Evolutionary conservation across 441 rosid genomes (phyloP).

Genomic region (Gossypium davidsonii): DNA sequence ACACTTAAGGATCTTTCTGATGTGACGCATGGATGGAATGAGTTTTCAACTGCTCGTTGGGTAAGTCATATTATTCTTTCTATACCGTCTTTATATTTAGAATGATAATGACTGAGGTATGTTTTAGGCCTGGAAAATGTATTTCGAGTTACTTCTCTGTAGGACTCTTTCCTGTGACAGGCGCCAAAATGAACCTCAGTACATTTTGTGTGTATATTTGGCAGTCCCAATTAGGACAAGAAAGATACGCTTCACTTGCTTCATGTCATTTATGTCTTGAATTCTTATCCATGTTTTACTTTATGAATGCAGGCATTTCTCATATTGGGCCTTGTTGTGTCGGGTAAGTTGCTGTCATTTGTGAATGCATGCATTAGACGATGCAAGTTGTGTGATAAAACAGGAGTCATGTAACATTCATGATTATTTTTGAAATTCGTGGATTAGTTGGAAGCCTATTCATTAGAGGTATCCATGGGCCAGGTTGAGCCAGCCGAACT

Average conservation of each 20-base stretch:
- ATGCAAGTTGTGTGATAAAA: neutral
- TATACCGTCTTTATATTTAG: neutral
- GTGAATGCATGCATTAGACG: neutral
- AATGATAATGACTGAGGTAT: neutral
- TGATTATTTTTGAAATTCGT: neutral
- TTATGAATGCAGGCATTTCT: constrained; percentile 54
- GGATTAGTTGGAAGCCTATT: neutral
- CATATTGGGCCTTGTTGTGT: constrained; percentile 51
- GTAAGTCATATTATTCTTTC: neutral
- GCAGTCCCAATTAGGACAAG: neutral
- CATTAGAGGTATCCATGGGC: neutral
- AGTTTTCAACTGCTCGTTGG: constrained; percentile 49
- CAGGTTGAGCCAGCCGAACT: neutral
- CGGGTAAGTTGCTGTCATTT: constrained; percentile 50
- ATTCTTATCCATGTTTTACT: constrained; percentile 10
- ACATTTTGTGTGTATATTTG: neutral
- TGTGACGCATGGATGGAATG: constrained; percentile 87
- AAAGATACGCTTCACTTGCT: neutral
- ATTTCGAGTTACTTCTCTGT: neutral
- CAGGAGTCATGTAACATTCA: neutral
- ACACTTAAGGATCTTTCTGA: constrained; percentile 93
- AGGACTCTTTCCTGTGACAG: no score
- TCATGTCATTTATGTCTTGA: neutral
- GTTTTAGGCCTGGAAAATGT: neutral
- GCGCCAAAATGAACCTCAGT: neutral